A percentile compares a stretch with the other conserved stretches of the same genome.
Conservation (phyloP, 75 land plant genomes). For the Cryptomeria japonica region DNA sequence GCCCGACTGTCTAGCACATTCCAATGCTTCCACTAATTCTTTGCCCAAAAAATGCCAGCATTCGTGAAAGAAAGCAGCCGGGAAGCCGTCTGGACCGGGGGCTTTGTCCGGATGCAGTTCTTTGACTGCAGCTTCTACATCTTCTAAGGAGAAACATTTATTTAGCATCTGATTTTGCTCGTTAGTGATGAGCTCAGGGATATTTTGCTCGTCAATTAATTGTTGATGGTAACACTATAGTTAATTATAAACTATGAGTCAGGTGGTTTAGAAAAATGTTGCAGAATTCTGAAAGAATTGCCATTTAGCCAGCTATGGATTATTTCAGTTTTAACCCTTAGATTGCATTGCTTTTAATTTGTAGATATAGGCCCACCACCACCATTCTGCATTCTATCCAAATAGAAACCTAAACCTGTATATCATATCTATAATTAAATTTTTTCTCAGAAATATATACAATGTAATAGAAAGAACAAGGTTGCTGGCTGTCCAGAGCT, state of each 20-base stretch:
- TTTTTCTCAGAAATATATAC: neutral
- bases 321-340: neutral
- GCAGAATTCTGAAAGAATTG: neutral
- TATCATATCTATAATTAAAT: neutral
- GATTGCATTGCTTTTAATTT: neutral
- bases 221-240: neutral
- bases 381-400: neutral
- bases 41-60: no score
- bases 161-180: no score
- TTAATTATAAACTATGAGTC: neutral
- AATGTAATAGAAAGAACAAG: neutral
- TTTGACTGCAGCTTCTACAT: no score
- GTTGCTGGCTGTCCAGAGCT: no score
- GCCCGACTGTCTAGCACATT: no score
- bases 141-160: no score
- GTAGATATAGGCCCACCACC: neutral
- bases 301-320: neutral
- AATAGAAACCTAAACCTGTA: neutral
- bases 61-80: no score
- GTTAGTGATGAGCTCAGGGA: no score
- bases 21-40: no score
- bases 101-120: no score
- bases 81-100: no score
- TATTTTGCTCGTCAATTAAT: neutral
- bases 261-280: neutral